Base-by-base conservation (phyloP, 164 flowering plant species). In the Tetrastigma voinierianum region DNA sequence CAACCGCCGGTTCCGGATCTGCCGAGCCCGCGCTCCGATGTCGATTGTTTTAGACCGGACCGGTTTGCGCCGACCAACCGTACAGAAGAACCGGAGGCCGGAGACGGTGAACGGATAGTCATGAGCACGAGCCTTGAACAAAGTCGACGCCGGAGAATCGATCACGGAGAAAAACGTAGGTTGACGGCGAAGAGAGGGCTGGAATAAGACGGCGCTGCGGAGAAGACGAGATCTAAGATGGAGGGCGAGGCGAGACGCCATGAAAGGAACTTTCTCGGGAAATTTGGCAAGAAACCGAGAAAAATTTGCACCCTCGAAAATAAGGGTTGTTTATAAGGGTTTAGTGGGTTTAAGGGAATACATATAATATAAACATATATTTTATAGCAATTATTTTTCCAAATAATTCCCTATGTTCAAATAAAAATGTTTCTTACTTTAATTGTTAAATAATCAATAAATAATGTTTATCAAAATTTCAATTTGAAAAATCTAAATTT, bases 1-100 rank as follows among this genome's bases (percentile, higher is more conserved):
- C 53, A 93, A 89, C 14, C 98, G 89, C 13, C 95, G 90, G 63
- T 74, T 83, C 73, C 90, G 98, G 55, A 93, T 74, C 70, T 90
- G 95, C 5, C 98, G 81, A 21, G 98, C 96, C 40, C 89, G 78
- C 44, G 90, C 89, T 2, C 87, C 96, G 76, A 93, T 89, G 77
- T 89, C 93, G 13, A 85, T 80, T 25, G 57, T 52, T 32, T 70
- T 71, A 17, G 86, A 52, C 0, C 84, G 83, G 44, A 55, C 24
- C 10, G 88, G 83, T 44, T 61, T 72, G 64, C 83, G 75, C 51
- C 84, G 76, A 1, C 46, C 64, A 54, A 78, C 74, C 52, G 89
- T 81, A 45, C 95, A 87, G 55, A 89, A 69, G 74, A 74, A 75
- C 3, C 90, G 86, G 67, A 70, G 8, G 11, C 68, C 52, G 46